Conservation (phyloP, 768 basidiomycete genomes). For the Lentinula boryana region DNA sequence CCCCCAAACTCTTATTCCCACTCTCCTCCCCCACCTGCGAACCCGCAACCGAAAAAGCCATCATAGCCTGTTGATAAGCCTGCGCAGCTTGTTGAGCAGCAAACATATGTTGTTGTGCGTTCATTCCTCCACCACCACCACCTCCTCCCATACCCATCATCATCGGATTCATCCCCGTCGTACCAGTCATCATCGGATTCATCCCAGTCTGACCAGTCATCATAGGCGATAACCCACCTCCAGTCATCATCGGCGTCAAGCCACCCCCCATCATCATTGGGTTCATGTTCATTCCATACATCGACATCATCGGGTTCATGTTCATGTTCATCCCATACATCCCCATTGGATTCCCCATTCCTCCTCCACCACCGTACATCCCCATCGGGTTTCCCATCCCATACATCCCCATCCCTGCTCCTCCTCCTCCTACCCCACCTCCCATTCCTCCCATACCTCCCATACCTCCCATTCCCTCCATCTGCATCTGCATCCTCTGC, state of each 20-base stretch:
- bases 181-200: neutral
- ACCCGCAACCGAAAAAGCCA: conserved; percentile 71
- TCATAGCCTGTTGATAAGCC: conserved; percentile 88
- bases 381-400: conserved; percentile 21
- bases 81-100: conserved; percentile 78
- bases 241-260: conserved; percentile 49
- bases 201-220: conserved; percentile 31
- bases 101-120: conserved; percentile 80
- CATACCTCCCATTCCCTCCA: conserved; percentile 18
- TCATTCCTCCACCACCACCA: conserved; percentile 27
- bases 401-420: conserved; percentile 22
- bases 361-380: conserved; percentile 14
- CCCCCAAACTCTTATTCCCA: too few species aligned
- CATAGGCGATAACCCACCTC: conserved; percentile 30
- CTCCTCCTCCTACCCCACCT: conserved; percentile 14
- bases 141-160: neutral
- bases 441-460: conserved; percentile 34
- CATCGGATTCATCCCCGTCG: neutral
- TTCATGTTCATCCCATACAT: conserved; percentile 27
- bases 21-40: conserved; percentile 53
- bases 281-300: conserved; percentile 28
- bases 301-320: conserved; percentile 13
- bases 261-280: conserved; percentile 22
- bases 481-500: conserved; percentile 62
- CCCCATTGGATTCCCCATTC: neutral